Percentiles rank a stretch among this genome's conserved stretches.
Evolutionary conservation across 805 yeast genomes (phyloP).

Genomic region (Candida caryicola): DNA sequence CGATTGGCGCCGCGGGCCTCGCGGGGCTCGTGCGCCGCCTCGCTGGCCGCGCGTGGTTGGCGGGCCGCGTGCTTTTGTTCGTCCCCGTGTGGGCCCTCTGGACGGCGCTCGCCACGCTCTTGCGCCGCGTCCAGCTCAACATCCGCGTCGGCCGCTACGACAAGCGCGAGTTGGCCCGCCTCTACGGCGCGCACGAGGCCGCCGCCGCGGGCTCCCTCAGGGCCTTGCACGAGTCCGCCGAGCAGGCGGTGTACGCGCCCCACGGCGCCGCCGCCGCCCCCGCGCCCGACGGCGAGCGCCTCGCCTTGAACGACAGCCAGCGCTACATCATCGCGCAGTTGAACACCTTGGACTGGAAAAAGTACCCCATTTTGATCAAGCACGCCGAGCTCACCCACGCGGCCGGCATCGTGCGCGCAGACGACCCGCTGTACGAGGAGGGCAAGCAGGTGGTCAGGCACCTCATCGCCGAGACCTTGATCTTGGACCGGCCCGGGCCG

Average conservation of each 20-base stretch:
- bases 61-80: constrained; percentile 47
- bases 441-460: constrained; percentile 69
- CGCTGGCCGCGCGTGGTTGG: too few species aligned
- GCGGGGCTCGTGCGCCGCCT: too few species aligned
- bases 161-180: constrained; percentile 23
- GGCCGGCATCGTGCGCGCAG: constrained; percentile 69
- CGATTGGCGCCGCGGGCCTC: too few species aligned
- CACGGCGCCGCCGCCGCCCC: constrained; percentile 36
- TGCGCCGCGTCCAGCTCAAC: constrained; percentile 34
- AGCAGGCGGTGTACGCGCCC: constrained; percentile 63
- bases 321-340: constrained; percentile 51
- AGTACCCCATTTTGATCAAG: constrained; percentile 67
- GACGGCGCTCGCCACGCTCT: constrained; percentile 42
- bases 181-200: constrained; percentile 16
- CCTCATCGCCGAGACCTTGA: constrained; percentile 46
- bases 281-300: constrained; percentile 8
- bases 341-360: constrained; percentile 63
- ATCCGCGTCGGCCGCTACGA: constrained; percentile 28
- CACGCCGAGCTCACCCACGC: constrained; percentile 72
- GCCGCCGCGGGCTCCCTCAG: not conserved
- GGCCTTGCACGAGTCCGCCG: constrained; percentile 47
- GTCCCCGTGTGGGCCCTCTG: constrained; percentile 67
- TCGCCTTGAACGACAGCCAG: constrained; percentile 39
- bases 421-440: constrained; percentile 53
- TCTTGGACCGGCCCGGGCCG: too few species aligned